Percentiles rank a stretch among this genome's conserved stretches.
Conservation (phyloP, 257 asterid species). For the Jasminum sambac region DNA sequence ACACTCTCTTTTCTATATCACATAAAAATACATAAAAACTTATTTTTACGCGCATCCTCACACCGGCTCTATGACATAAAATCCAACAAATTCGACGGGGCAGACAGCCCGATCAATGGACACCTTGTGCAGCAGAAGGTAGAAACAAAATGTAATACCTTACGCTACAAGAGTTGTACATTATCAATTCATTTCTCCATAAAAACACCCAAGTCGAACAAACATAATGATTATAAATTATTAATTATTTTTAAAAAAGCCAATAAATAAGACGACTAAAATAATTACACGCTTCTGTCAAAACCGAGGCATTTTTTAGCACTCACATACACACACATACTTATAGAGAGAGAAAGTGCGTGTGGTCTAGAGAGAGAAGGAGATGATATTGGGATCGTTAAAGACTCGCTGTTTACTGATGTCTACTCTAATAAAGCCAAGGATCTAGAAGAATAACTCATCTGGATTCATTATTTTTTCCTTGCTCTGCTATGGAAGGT, state of each 20-base stretch:
- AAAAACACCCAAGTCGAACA: not conserved
- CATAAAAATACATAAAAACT: no score
- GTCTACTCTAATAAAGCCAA: constrained; percentile 27
- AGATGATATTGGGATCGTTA: constrained; percentile 26
- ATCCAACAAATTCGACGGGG: no score
- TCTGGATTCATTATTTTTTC: not conserved
- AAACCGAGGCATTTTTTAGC: constrained; percentile 32
- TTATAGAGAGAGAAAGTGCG: constrained; percentile 21
- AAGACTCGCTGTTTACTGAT: constrained; percentile 33
- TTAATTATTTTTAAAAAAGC: not conserved
- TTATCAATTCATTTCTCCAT: not conserved
- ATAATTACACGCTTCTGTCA: constrained; percentile 34
- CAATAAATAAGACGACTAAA: constrained; percentile 10
- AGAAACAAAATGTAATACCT: not conserved
- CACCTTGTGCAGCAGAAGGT: not conserved
- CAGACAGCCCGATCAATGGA: not conserved
- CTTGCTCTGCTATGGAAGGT: constrained; percentile 43
- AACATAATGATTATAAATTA: not conserved
- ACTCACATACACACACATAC: constrained; percentile 7
- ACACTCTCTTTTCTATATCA: no score
- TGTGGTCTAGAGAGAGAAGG: constrained; percentile 17
- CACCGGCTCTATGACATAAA: no score
- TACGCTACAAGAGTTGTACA: not conserved
- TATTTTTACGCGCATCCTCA: no score
- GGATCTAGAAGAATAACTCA: constrained; percentile 30